Base-by-base conservation (phyloP, 441 rosid genomes). In the Syzygium malaccense region DNA sequence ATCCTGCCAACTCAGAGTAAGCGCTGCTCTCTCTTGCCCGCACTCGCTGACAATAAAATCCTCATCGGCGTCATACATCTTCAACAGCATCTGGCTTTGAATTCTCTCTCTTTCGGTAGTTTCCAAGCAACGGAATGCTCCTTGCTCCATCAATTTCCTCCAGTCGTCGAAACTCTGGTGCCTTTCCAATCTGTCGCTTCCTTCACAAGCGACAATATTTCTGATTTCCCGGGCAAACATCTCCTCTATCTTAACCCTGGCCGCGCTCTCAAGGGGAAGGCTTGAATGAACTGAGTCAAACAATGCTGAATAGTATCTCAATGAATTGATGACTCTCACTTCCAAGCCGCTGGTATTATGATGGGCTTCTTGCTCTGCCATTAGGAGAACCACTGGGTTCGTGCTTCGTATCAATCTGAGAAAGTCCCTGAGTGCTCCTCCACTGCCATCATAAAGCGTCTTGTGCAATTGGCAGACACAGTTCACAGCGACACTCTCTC, bases 311-410 rank as follows among this genome's bases (percentile, higher is more conserved):
- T 97, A 96, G 93, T 95, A 92, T 92, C 91, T 95, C 57, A 98
- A 87, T 18, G 99, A 97, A 91, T 92, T 95, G 91, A 92, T 90
- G 18, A 97, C 95, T 85, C 99, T 92, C 19, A 93, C 56, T 90
- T 96, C 99, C 66, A 97, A 92, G 86, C 83, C 88, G 13, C 60
- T 48, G 33, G 91, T 89, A 87, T 95, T 95, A 91, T 95, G 94
- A 71, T 93, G 94, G 0, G 96, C 96, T 92, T 97, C 99, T 90
- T 98, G 99, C 92, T 98, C 99, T 13, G 96, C 98, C 90, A 96
- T 86, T 13, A 96, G 87, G 53, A 97, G 92, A 57, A 93, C 89
- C 15, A 90, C 66, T 2, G 99, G 99, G 90, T 95, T 96, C 13
- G 96, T 95, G 97, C 98, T 97, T 85, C 94, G 93, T 88, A 97